A percentile compares a stretch with the other conserved stretches of the same genome.
phyloP scores from a whole-genome alignment of 768 basidiomycete species.

The Russula sp. region DNA sequence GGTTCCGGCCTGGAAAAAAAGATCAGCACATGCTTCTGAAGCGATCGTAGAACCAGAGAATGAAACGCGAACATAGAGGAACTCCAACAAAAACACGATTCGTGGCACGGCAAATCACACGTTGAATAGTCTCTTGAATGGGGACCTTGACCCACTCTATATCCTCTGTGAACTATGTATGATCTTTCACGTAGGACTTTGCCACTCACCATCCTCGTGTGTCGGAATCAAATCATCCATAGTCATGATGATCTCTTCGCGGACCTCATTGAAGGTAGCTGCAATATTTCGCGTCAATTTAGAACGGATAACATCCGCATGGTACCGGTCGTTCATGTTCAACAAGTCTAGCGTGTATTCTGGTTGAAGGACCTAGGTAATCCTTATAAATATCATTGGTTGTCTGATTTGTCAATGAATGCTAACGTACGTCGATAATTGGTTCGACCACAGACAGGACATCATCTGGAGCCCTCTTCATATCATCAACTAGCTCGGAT shows the following conservation, averaged over 20 bases:
- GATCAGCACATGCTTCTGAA: background rate
- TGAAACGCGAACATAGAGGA: constrained; percentile 38
- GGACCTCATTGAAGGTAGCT: background rate
- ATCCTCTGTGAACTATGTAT: background rate
- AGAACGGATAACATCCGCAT: background rate
- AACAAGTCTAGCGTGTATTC: background rate
- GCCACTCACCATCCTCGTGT: background rate
- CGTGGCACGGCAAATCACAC: constrained; percentile 21
- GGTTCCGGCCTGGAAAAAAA: constrained; percentile 40
- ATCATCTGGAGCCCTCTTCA: background rate
- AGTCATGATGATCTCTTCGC: background rate
- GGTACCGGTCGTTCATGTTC: background rate
- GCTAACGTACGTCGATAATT: background rate
- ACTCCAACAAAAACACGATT: constrained; percentile 37
- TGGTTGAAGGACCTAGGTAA: background rate
- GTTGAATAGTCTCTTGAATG: constrained; percentile 26
- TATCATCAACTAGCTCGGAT: background rate
- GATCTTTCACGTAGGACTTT: background rate
- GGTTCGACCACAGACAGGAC: background rate
- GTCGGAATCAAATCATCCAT: background rate
- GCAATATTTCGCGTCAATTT: constrained; percentile 12
- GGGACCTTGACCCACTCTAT: constrained; percentile 41
- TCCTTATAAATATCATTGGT: background rate
- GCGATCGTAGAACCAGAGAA: background rate
- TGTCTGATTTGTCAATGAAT: background rate